A percentile compares a stretch with the other conserved stretches of the same genome.
Evolutionary conservation across 2,329 filamentous ascomycete genomes (phyloP).

Genomic region (Talaromyces sp.): DNA sequence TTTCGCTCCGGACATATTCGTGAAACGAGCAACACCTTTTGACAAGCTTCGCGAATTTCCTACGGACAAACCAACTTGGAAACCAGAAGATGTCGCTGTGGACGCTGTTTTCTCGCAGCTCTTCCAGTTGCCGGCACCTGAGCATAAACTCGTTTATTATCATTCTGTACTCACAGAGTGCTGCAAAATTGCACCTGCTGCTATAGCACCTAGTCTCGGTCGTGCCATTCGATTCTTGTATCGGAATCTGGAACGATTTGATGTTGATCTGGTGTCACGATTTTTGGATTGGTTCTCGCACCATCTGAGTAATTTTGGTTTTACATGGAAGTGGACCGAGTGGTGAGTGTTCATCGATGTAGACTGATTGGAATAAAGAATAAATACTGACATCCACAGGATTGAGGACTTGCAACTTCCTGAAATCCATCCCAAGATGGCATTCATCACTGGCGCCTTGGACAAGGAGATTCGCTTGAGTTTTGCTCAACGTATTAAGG

Average conservation of each 20-base stretch:
- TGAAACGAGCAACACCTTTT: slow-evolving; percentile 88
- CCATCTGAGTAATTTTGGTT: slow-evolving; percentile 97
- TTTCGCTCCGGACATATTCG: slow-evolving; percentile 83
- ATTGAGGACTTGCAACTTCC: slow-evolving; percentile 76
- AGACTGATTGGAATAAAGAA: neutral
- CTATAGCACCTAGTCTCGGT: slow-evolving; percentile 91
- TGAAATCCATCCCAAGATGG: slow-evolving; percentile 78
- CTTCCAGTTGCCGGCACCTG: slow-evolving; percentile 77
- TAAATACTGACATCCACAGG: slow-evolving; percentile 37
- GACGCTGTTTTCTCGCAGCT: slow-evolving; percentile 96
- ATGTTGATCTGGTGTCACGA: slow-evolving; percentile 78
- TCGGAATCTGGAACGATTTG: slow-evolving; percentile 73
- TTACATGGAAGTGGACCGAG: slow-evolving; percentile 99
- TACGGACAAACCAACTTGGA: slow-evolving; percentile 76
- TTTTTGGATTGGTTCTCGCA: slow-evolving; percentile 98
- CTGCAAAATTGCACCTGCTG: slow-evolving; percentile 91
- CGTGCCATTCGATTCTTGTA: slow-evolving; percentile 91
- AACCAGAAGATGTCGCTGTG: slow-evolving; percentile 95
- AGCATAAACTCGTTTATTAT: slow-evolving; percentile 95
- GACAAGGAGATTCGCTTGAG: slow-evolving; percentile 97
- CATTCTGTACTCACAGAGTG: slow-evolving; percentile 91
- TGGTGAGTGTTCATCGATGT: slow-evolving; percentile 56
- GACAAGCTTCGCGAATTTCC: slow-evolving; percentile 71
- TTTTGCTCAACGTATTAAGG: slow-evolving; percentile 93
- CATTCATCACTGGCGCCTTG: slow-evolving; percentile 83